Evolutionary conservation across 352 stramenopile genomes (phyloP), one percentile per base, ranked within the genome.

Genomic region (Globisporangium cystogenes): DNA sequence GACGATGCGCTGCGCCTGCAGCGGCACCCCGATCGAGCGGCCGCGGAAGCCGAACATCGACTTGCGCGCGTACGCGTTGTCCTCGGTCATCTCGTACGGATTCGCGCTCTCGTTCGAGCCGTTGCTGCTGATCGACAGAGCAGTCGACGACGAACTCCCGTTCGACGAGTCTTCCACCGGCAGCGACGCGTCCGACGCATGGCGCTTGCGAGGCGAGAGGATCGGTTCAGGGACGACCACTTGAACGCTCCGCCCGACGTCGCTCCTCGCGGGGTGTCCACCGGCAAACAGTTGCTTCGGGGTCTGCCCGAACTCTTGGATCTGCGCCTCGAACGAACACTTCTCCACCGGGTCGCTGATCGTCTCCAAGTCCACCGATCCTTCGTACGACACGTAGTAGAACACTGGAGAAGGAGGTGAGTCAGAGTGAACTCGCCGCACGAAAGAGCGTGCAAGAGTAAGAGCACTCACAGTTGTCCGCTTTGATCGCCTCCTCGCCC

Each of bases 321-420:
- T 97, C 60, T 98, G 92, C 2, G 76, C 77, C 60, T 97, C 86
- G 15, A 97, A 96, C 10, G 95, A 97, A 53, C 93, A 94, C 48
- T 96, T 87, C 55, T 98, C 83, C 15, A 98, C 81, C 15, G 82
- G 82, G 55, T 98, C 91, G 0, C 79, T 90, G 37, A 95, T 82
- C 20, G 64, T 88, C 55, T 95, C 85, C 7, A 95, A 60, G 64
- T 95, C 83, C 1, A 95, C 81, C 8, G 85, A 87, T 5, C 85
- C 85, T 62, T 95, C 85, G 43, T 95, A 95, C 39, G 85, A 93
- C 48, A 95, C 51, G 57, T 93, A 93, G 66, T 95, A 93, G 40
- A 95, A 95, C 23, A 95, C 82, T 94, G 33, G 33, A 39, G 31
- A 39, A 18, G 12, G 33, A 18, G 39, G n/a, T 60, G 21, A 16